phyloP scores from a whole-genome alignment of 1,284 basidiomycete species.

The Sanghuangporus weigelae region DNA sequence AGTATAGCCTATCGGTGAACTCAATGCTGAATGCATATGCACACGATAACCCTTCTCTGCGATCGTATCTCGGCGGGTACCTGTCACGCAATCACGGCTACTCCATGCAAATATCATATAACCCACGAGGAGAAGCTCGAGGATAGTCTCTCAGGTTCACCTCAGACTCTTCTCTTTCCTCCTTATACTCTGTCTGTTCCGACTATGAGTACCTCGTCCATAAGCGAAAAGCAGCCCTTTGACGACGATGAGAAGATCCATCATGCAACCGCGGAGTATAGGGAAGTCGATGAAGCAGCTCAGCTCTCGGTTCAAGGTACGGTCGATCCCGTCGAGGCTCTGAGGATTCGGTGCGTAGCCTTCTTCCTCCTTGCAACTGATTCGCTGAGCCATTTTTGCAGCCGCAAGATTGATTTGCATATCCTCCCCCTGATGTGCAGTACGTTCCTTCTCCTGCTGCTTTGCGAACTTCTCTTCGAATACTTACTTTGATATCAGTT shows the following conservation, averaged over 20 bases:
- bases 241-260: slow-evolving; percentile 37
- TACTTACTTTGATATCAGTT: slow-evolving; percentile 36
- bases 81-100: not conserved
- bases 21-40: not conserved
- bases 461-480: not conserved
- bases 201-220: slow-evolving; percentile 10
- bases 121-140: not conserved
- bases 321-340: slow-evolving; percentile 47
- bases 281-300: slow-evolving; percentile 29
- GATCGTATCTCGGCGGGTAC: not conserved
- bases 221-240: slow-evolving; percentile 29
- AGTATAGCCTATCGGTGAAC: not conserved
- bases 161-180: not conserved
- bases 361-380: not conserved
- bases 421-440: slow-evolving; percentile 69
- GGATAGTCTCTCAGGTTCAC: not conserved
- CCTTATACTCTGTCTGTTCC: not conserved
- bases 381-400: slow-evolving; percentile 23
- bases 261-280: slow-evolving; percentile 51
- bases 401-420: slow-evolving; percentile 60
- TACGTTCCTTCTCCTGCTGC: slow-evolving; percentile 31
- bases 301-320: slow-evolving; percentile 26
- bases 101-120: not conserved
- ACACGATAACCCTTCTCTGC: not conserved
- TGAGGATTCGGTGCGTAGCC: slow-evolving; percentile 43